Conservation (phyloP, 2,329 filamentous ascomycete species). For the Fusarium sp. region DNA sequence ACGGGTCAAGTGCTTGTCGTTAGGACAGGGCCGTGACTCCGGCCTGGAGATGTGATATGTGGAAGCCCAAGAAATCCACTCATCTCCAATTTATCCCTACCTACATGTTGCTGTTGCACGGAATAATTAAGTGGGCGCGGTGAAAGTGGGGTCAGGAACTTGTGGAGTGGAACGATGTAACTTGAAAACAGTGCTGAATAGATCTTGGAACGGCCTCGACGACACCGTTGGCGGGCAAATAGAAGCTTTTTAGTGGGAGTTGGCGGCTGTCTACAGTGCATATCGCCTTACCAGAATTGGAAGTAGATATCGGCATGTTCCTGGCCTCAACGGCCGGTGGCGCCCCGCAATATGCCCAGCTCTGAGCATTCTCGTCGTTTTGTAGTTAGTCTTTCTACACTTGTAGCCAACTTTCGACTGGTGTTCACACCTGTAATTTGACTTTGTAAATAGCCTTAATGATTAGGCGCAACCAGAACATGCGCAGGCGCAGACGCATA, state of each 20-base stretch:
- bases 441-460: conserved; percentile 35
- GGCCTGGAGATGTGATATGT: conserved; percentile 43
- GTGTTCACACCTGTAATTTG: neutral
- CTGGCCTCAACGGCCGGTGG: conserved; percentile 33
- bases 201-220: neutral
- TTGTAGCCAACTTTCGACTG: neutral
- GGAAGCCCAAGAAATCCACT: conserved; percentile 29
- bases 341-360: conserved; percentile 33
- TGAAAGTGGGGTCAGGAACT: conserved; percentile 42
- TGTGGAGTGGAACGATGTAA: conserved; percentile 48
- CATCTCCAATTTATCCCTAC: conserved; percentile 34
- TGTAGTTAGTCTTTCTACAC: neutral
- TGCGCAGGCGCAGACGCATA: neutral
- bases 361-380: neutral
- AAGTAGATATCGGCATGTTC: conserved; percentile 36
- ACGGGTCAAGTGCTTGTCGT: conserved; percentile 33
- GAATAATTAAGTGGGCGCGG: conserved; percentile 36
- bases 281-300: conserved; percentile 16
- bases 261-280: conserved; percentile 31
- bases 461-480: conserved; percentile 8
- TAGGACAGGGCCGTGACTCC: conserved; percentile 42
- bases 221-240: conserved; percentile 4
- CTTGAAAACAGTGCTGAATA: conserved; percentile 34
- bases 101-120: conserved; percentile 19
- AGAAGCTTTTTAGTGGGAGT: conserved; percentile 3